Evolutionary conservation across 2,329 filamentous ascomycete species (phyloP), one percentile per base, ranked within the genome.

Genomic region (Dryadomyces quercus-mongolicae): DNA sequence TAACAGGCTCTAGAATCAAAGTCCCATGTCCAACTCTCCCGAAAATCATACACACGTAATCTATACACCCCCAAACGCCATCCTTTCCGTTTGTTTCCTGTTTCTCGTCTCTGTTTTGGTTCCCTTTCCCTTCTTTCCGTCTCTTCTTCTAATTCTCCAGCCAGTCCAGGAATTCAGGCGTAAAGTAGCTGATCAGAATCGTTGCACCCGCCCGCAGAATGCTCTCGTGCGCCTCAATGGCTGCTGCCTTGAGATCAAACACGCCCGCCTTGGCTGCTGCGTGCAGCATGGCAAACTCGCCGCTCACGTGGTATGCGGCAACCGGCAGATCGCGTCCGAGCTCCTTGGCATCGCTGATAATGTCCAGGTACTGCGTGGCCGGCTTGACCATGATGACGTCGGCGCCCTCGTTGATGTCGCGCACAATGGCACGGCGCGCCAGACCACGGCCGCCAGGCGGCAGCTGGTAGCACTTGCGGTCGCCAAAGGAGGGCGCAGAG

Each of bases 311-410:
- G 69, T 98, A 98, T 21, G 93, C 92, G 1, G 93, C 92, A 40
- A 98, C 79, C 2, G 93, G 93, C 68, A 97, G 77, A 68, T 97
- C 90, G 66, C 84, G 86, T 56, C 88, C 92, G 53, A 97, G 79
- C 53, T 96, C 90, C 74, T 95, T 97, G 53, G 93, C 93, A 66
- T 98, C 93, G 61, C 88, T 89, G 68, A 98, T 97, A 63, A 98
- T 95, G 70, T 98, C 93, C 48, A 98, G 78, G 68, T 95, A 98
- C 69, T 92, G 89, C 63, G 87, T 87, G 10, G 93, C 93, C 2
- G 93, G 93, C 77, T 98, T 98, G 58, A 98, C 93, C 92, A 98
- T 96, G 71, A 98, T 95, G 62, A 96, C 89, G 65, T 98, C 93
- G 20, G 93, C 93, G 25, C 93, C 93, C 71, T 98, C 93, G 59